phyloP scores from a whole-genome alignment of 768 basidiomycete species.

The Kwoniella heveanensis region DNA sequence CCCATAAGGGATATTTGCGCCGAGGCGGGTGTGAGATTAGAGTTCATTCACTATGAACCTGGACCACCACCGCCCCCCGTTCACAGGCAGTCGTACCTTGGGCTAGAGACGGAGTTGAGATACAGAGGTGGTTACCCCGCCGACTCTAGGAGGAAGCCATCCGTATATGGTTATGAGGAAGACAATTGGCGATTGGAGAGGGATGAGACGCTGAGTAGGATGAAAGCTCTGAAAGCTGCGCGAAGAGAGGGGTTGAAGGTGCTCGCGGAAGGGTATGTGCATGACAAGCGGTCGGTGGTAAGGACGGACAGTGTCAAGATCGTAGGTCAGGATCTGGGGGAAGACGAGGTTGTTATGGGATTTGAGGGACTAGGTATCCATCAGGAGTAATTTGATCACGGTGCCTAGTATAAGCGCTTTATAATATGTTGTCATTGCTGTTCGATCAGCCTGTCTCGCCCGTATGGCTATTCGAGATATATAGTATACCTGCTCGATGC shows the following conservation, averaged over 20 bases:
- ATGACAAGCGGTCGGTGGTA: slow-evolving; percentile 13
- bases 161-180: slow-evolving; percentile 34
- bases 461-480: too few species aligned
- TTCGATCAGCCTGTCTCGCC: too few species aligned
- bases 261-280: background rate
- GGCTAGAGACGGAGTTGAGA: background rate
- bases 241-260: slow-evolving; percentile 33
- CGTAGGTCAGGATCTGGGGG: slow-evolving; percentile 22
- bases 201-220: slow-evolving; percentile 56
- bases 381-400: background rate
- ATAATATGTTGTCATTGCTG: slow-evolving; percentile 13
- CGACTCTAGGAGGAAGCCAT: slow-evolving; percentile 20
- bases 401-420: background rate
- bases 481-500: background rate
- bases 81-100: slow-evolving; percentile 30
- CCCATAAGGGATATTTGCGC: slow-evolving; percentile 70
- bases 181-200: slow-evolving; percentile 57
- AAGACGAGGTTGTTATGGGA: slow-evolving; percentile 19
- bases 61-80: slow-evolving; percentile 45
- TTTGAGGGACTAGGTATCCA: slow-evolving; percentile 10
- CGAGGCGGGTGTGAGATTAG: slow-evolving; percentile 61
- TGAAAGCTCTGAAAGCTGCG: slow-evolving; percentile 52
- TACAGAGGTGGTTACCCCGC: background rate
- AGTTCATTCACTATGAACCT: slow-evolving; percentile 51
- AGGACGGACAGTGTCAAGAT: slow-evolving; percentile 18